These are phyloP conservation scores for Solanum bulbocastanum DNA, from an alignment of 257 asterid genomes.

Conservation along the genomic window DNA sequence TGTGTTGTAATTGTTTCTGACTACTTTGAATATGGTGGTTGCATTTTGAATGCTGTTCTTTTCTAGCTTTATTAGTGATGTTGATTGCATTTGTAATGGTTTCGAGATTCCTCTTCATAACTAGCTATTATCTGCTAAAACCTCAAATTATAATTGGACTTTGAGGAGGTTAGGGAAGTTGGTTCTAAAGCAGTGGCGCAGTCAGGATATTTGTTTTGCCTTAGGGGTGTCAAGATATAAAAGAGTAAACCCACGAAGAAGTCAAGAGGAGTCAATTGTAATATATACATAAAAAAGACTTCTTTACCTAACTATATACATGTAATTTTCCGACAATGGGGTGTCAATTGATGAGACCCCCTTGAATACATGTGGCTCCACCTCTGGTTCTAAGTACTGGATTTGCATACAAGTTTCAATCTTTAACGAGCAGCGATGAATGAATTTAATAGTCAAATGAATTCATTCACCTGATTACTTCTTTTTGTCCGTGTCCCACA, in stretches of 20 bases:
- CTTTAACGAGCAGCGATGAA: background rate
- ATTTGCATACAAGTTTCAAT: background rate
- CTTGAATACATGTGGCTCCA: background rate
- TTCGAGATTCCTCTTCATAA: background rate
- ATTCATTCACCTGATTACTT: background rate
- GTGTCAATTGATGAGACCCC: background rate
- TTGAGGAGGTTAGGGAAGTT: background rate
- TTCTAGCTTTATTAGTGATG: background rate
- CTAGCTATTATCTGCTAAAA: background rate
- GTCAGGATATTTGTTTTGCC: background rate
- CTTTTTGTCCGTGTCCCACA: background rate
- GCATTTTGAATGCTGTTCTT: background rate
- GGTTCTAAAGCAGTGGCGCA: background rate
- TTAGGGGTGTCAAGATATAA: background rate
- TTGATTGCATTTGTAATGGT: background rate
- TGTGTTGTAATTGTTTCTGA: background rate
- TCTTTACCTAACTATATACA: background rate
- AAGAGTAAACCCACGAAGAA: background rate
- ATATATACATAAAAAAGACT: background rate
- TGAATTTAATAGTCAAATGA: background rate
- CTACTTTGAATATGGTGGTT: background rate
- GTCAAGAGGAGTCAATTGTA: background rate
- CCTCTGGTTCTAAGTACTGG: background rate
- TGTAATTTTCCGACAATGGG: background rate
- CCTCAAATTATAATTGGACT: background rate